A percentile compares a stretch with the other conserved stretches of the same genome.
Conservation (phyloP, 2,329 filamentous ascomycete genomes). For the Fusarium sp. region DNA sequence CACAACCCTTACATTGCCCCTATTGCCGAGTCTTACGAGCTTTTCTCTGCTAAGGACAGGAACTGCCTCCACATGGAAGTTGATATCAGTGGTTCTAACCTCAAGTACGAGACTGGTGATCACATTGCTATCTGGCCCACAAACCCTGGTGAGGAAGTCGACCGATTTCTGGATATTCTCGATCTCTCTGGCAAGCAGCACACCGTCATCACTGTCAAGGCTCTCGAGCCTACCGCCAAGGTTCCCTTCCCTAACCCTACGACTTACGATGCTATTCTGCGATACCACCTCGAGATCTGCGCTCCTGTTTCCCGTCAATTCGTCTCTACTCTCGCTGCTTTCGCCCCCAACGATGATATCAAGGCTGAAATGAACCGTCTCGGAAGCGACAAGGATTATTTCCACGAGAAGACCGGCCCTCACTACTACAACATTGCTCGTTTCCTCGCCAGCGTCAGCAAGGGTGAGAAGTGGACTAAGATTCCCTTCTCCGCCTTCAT, state of each 20-base stretch:
- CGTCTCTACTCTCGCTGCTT: constrained; percentile 85
- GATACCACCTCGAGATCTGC: constrained; percentile 97
- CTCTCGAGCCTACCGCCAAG: constrained; percentile 93
- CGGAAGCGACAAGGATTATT: constrained; percentile 94
- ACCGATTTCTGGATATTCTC: constrained; percentile 85
- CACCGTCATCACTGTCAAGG: constrained; percentile 87
- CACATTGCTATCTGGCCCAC: constrained; percentile 98
- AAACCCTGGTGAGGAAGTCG: constrained; percentile 91
- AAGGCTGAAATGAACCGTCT: constrained; percentile 92
- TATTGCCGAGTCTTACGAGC: constrained; percentile 88
- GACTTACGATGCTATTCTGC: constrained; percentile 91
- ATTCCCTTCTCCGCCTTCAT: constrained; percentile 96
- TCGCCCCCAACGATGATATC: constrained; percentile 84
- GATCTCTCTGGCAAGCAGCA: constrained; percentile 82
- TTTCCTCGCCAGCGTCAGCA: constrained; percentile 78
- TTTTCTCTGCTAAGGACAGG: constrained; percentile 89
- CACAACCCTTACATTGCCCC: constrained; percentile 98
- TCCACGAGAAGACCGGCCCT: constrained; percentile 84
- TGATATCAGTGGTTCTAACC: constrained; percentile 87
- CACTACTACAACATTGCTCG: constrained; percentile 92
- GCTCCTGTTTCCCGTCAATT: constrained; percentile 97
- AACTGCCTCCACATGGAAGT: constrained; percentile 98
- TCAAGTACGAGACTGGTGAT: constrained; percentile 95
- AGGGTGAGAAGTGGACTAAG: constrained; percentile 80
- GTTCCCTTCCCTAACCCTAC: constrained; percentile 98